These are phyloP conservation scores for Alternaria brassicicola DNA, from an alignment of 2,329 filamentous ascomycete species.

Conservation along the genomic window DNA sequence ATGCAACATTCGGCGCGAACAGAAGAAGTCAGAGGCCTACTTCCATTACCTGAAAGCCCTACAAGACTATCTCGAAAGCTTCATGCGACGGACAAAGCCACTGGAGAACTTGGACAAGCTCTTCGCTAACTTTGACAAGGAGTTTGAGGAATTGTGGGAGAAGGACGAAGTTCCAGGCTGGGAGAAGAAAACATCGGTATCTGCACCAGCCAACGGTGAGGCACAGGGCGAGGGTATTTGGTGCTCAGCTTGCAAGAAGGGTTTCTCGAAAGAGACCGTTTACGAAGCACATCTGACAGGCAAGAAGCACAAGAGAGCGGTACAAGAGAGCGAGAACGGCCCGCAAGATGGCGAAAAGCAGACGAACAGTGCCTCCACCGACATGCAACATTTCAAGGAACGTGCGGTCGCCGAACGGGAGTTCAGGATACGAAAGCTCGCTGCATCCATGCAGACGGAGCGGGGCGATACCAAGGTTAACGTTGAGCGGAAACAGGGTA, in stretches of 20 bases:
- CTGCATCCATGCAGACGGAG: constrained; percentile 82
- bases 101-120: constrained; percentile 84
- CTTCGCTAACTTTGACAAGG: constrained; percentile 75
- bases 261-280: constrained; percentile 94
- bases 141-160: constrained; percentile 85
- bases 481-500: constrained; percentile 93
- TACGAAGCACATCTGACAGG: constrained; percentile 88
- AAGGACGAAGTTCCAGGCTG: constrained; percentile 81
- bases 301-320: constrained; percentile 90
- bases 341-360: constrained; percentile 24
- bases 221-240: constrained; percentile 72
- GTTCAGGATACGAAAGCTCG: constrained; percentile 78
- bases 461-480: constrained; percentile 90
- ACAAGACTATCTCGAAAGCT: constrained; percentile 82
- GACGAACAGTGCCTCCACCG: constrained; percentile 26
- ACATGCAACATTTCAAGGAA: constrained; percentile 69
- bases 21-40: constrained; percentile 92
- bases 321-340: constrained; percentile 58
- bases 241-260: constrained; percentile 91
- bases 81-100: constrained; percentile 82
- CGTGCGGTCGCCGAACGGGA: constrained; percentile 89
- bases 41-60: constrained; percentile 86
- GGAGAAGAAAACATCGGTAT: constrained; percentile 59
- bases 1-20: constrained; percentile 74
- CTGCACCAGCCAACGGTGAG: constrained; percentile 56